A percentile compares a stretch with the other conserved stretches of the same genome.
Evolutionary conservation across 768 basidiomycete genomes (phyloP).

Genomic region (Lentinula lateritia): DNA sequence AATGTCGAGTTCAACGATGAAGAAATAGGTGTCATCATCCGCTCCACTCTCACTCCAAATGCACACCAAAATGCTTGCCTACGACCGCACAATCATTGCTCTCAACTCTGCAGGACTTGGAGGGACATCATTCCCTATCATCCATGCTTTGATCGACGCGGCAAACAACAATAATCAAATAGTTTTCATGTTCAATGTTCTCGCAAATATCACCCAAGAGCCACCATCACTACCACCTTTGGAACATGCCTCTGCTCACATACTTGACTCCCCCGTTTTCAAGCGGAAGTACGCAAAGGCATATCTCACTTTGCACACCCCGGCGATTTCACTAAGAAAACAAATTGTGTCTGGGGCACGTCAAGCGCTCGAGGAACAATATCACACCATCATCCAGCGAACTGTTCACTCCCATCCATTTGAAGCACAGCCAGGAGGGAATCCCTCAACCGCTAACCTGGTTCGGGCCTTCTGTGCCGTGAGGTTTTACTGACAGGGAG

Average conservation of each 20-base stretch:
- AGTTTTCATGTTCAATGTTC: constrained; percentile 52
- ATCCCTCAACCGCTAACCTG: constrained; percentile 86
- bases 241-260: constrained; percentile 77
- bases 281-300: constrained; percentile 79
- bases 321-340: constrained; percentile 56
- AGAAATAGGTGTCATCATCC: constrained; percentile 22
- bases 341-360: constrained; percentile 76
- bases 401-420: constrained; percentile 76
- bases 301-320: constrained; percentile 65
- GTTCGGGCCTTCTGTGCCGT: constrained; percentile 84
- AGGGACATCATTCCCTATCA: constrained; percentile 68
- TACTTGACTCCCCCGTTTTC: constrained; percentile 72
- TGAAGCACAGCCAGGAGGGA: constrained; percentile 86
- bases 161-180: constrained; percentile 48
- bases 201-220: constrained; percentile 72
- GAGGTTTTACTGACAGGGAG: constrained; percentile 69
- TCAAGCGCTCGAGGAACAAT: constrained; percentile 85
- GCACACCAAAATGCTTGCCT: constrained; percentile 96
- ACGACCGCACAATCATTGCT: constrained; percentile 76
- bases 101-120: constrained; percentile 71
- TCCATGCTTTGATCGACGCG: constrained; percentile 67
- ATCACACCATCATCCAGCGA: constrained; percentile 77
- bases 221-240: constrained; percentile 71
- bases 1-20: not conserved
- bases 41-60: constrained; percentile 68